These are phyloP conservation scores for Phialocephala sp. DNA, from an alignment of 2,329 filamentous ascomycete species.

Conservation along the genomic window DNA sequence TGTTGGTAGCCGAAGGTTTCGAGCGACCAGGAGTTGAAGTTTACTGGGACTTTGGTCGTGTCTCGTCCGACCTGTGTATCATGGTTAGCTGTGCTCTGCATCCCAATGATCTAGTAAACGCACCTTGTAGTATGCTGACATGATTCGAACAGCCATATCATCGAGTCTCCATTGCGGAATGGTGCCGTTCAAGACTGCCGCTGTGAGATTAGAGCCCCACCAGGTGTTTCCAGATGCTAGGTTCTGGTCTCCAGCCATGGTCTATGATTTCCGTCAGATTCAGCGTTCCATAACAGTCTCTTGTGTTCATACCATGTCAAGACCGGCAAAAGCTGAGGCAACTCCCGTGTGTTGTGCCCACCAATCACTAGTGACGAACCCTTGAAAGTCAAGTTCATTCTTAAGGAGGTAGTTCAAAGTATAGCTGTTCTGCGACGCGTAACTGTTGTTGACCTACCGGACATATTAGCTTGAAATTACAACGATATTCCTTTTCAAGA, in stretches of 20 bases:
- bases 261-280: conserved; percentile 33
- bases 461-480: background rate
- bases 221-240: conserved; percentile 67
- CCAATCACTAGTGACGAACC: conserved; percentile 82
- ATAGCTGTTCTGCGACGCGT: conserved; percentile 79
- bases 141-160: conserved; percentile 88
- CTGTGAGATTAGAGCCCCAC: conserved; percentile 87
- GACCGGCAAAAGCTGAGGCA: conserved; percentile 71
- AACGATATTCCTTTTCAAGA: no score
- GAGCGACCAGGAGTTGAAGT: conserved; percentile 87
- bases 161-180: conserved; percentile 87
- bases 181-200: conserved; percentile 87
- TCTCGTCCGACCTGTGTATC: conserved; percentile 49
- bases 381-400: conserved; percentile 80
- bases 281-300: no score
- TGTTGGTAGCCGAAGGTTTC: conserved; percentile 77
- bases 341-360: conserved; percentile 74
- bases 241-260: conserved; percentile 80
- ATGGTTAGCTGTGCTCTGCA: conserved; percentile 16
- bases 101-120: conserved; percentile 43
- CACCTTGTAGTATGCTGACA: conserved; percentile 69
- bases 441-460: conserved; percentile 75
- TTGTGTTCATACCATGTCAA: conserved; percentile 66
- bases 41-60: conserved; percentile 55
- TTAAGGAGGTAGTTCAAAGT: conserved; percentile 79